These are phyloP conservation scores for Fraxinus ornus DNA, from an alignment of 305 asterid species.

Conservation along the genomic window DNA sequence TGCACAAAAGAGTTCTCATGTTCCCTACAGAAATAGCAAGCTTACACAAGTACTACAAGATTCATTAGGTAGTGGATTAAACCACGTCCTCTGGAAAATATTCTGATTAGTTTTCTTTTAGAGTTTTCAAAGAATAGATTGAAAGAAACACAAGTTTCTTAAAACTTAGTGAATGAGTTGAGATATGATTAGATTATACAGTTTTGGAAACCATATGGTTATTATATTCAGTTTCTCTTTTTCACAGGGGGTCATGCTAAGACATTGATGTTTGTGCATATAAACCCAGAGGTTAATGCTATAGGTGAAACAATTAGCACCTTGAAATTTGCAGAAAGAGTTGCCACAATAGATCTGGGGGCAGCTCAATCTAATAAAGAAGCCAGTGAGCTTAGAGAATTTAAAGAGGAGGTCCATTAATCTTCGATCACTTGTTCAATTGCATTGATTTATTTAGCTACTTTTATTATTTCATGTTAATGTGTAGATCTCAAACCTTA, in stretches of 20 bases:
- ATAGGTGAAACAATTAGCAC: constrained; percentile 89
- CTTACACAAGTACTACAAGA: constrained; percentile 93
- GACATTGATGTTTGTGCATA: constrained; percentile 91
- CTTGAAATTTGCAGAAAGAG: constrained; percentile 89
- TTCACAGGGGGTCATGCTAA: constrained; percentile 84
- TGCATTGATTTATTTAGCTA: constrained; percentile 20
- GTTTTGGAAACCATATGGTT: constrained; percentile 1
- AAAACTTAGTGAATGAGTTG: background rate
- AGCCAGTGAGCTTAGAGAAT: constrained; percentile 68
- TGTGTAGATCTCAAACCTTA: constrained; percentile 76
- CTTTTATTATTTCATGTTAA: constrained; percentile 19
- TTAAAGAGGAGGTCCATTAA: constrained; percentile 72
- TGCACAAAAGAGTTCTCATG: constrained; percentile 82
- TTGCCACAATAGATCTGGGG: constrained; percentile 80
- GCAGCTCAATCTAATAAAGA: constrained; percentile 83
- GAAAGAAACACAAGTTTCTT: background rate
- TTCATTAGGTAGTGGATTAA: constrained; percentile 58
- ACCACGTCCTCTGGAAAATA: background rate
- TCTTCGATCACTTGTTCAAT: constrained; percentile 19
- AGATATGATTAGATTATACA: background rate
- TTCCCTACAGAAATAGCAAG: constrained; percentile 93
- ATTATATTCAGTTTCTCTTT: constrained; percentile 14
- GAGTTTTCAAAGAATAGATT: background rate
- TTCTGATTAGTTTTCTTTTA: background rate
- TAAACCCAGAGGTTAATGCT: constrained; percentile 76